A percentile compares a stretch with the other conserved stretches of the same genome.
These are phyloP conservation scores for Colletotrichum zoysiae DNA, from an alignment of 2,329 filamentous ascomycete genomes.

Conservation along the genomic window DNA sequence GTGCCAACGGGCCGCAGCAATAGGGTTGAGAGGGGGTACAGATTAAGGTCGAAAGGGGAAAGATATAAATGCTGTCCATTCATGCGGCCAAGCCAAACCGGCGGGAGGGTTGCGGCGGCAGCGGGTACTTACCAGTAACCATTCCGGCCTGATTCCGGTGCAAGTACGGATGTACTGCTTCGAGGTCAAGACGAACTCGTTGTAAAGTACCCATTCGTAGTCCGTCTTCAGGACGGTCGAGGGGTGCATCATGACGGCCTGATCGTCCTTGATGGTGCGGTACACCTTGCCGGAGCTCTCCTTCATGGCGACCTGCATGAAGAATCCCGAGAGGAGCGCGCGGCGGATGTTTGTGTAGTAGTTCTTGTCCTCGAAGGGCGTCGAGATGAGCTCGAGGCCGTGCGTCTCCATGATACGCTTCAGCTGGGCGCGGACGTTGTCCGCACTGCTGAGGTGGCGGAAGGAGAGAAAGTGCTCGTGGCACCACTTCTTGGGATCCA, in stretches of 20 bases:
- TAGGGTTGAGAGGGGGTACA: slow-evolving; percentile 3
- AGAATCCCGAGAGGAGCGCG: slow-evolving; percentile 93
- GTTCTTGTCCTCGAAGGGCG: slow-evolving; percentile 92
- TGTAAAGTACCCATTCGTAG: slow-evolving; percentile 97
- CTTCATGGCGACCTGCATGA: slow-evolving; percentile 99
- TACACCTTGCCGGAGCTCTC: slow-evolving; percentile 91
- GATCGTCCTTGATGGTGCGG: slow-evolving; percentile 95
- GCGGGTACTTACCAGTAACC: slow-evolving; percentile 80
- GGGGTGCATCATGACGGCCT: slow-evolving; percentile 92
- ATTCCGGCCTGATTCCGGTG: slow-evolving; percentile 91
- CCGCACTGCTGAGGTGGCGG: slow-evolving; percentile 89
- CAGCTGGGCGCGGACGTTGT: slow-evolving; percentile 92
- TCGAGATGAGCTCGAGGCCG: slow-evolving; percentile 87
- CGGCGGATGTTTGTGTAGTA: slow-evolving; percentile 98
- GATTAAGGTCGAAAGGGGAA: too few relatives aligned
- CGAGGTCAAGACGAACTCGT: slow-evolving; percentile 96
- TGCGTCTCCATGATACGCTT: slow-evolving; percentile 97
- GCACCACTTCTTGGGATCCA: slow-evolving; percentile 90
- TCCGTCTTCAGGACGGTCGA: slow-evolving; percentile 90
- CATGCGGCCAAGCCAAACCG: not conserved
- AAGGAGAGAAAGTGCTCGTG: slow-evolving; percentile 95
- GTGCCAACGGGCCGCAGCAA: slow-evolving; percentile 16
- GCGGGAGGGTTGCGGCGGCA: not conserved
- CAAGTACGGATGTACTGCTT: slow-evolving; percentile 99
- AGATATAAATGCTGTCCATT: not conserved